These are phyloP conservation scores for Hanseniaspora lindneri DNA, from an alignment of 805 yeast genomes.

Conservation along the genomic window DNA sequence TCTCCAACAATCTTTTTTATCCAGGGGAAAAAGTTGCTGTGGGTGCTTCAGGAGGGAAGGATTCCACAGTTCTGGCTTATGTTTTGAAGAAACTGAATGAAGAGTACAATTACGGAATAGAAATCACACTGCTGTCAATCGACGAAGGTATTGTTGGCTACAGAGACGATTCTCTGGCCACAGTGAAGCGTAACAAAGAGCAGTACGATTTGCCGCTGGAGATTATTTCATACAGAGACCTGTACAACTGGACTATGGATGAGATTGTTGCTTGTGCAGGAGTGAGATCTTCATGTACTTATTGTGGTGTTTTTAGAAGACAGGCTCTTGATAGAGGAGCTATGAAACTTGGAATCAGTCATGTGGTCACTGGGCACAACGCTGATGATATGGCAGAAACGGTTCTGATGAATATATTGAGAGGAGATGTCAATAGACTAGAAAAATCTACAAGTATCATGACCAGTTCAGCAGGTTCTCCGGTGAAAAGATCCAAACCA, in stretches of 20 bases:
- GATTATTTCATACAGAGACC: slow-evolving; percentile 72
- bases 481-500: slow-evolving; percentile 88
- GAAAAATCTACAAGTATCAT: slow-evolving; percentile 79
- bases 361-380: slow-evolving; percentile 95
- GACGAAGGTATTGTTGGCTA: slow-evolving; percentile 98
- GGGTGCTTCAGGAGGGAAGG: slow-evolving; percentile 98
- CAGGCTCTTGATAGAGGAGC: slow-evolving; percentile 97
- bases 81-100: slow-evolving; percentile 79
- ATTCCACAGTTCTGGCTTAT: slow-evolving; percentile 88
- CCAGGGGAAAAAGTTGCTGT: slow-evolving; percentile 85
- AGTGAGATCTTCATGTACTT: slow-evolving; percentile 85
- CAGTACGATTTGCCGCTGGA: slow-evolving; percentile 74
- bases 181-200: slow-evolving; percentile 81
- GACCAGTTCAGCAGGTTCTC: slow-evolving; percentile 73
- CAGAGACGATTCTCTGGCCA: slow-evolving; percentile 91
- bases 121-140: slow-evolving; percentile 68
- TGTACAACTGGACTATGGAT: slow-evolving; percentile 98
- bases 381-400: slow-evolving; percentile 99
- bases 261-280: slow-evolving; percentile 93
- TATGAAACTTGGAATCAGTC: slow-evolving; percentile 66
- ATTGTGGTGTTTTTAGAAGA: slow-evolving; percentile 93
- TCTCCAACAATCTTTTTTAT: slow-evolving; percentile 52
- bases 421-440: slow-evolving; percentile 93
- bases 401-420: slow-evolving; percentile 78
- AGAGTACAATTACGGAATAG: slow-evolving; percentile 75